A percentile compares a stretch with the other conserved stretches of the same genome.
Evolutionary conservation across 1,139 yeast species (phyloP).

Genomic region (Hansenula sp.): DNA sequence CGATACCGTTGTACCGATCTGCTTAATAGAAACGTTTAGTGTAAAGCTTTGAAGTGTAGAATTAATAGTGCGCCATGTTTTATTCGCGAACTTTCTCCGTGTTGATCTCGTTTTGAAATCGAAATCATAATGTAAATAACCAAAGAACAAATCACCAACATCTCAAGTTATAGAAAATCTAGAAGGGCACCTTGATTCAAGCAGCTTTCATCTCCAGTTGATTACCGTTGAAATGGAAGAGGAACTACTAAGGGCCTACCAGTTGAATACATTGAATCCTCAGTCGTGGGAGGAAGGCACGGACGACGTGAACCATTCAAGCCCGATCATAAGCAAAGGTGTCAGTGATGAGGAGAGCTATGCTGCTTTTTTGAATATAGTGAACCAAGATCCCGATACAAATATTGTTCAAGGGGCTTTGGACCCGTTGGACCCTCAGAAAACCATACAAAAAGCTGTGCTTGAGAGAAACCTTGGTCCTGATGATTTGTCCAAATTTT

Average conservation of each 20-base stretch:
- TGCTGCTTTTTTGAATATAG: slow-evolving; percentile 14
- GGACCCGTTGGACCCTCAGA: slow-evolving; percentile 57
- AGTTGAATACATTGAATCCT: slow-evolving; percentile 37
- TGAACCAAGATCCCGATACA: slow-evolving; percentile 14
- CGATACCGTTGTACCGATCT: too few species aligned
- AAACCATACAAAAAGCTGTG: slow-evolving; percentile 42
- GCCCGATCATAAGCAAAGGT: slow-evolving; percentile 8
- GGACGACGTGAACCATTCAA: slow-evolving; percentile 21
- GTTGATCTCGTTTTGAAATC: too few species aligned
- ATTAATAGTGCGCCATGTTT: too few species aligned
- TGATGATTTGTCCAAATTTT: slow-evolving; percentile 42
- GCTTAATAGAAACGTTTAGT: too few species aligned
- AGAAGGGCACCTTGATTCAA: too few species aligned
- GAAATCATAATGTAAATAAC: too few species aligned
- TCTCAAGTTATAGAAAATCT: too few species aligned
- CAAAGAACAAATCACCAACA: too few species aligned
- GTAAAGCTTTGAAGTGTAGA: too few species aligned
- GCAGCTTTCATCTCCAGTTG: background rate
- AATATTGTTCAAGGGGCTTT: slow-evolving; percentile 24
- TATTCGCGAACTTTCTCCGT: too few species aligned
- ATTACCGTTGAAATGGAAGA: slow-evolving; percentile 19
- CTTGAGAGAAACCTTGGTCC: slow-evolving; percentile 38
- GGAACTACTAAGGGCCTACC: slow-evolving; percentile 35
- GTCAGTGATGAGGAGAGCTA: slow-evolving; percentile 17
- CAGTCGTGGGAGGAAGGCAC: slow-evolving; percentile 34